Conservation (phyloP, 2,329 filamentous ascomycete species). For the Diplodia corticola region DNA sequence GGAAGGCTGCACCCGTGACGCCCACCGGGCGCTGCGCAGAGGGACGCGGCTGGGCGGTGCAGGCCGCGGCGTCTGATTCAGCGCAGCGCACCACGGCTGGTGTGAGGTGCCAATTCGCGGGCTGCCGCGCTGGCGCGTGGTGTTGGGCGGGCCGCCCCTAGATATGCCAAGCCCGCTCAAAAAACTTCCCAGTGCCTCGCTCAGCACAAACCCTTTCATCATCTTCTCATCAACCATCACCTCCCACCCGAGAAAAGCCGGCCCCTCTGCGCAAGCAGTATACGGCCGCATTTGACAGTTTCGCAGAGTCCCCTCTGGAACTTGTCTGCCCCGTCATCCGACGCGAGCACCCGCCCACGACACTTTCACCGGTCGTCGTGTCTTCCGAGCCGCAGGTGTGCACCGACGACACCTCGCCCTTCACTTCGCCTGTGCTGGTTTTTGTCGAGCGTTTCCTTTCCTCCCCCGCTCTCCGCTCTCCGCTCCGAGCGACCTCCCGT, state of each 20-base stretch:
- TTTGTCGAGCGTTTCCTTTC: constrained; percentile 20
- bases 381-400: constrained; percentile 27
- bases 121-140: not conserved
- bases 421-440: constrained; percentile 22
- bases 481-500: constrained; percentile 27
- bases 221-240: constrained; percentile 22
- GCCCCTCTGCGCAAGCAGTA: constrained; percentile 20
- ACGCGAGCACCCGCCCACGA: constrained; percentile 8
- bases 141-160: constrained; percentile 17
- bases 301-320: constrained; percentile 43
- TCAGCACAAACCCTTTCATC: constrained; percentile 23
- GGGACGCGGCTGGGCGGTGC: constrained; percentile 9
- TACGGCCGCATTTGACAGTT: constrained; percentile 38
- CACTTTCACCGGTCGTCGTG: constrained; percentile 22
- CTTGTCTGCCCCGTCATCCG: constrained; percentile 28
- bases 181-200: constrained; percentile 21
- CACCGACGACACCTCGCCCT: constrained; percentile 15
- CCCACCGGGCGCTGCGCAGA: not conserved
- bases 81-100: not conserved
- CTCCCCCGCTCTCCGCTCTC: constrained; percentile 10
- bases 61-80: constrained; percentile 3
- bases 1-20: constrained; percentile 9
- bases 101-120: not conserved
- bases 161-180: constrained; percentile 21
- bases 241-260: constrained; percentile 11